phyloP scores from a whole-genome alignment of 176 grass and related monocot genomes.

The Avena sativa region DNA sequence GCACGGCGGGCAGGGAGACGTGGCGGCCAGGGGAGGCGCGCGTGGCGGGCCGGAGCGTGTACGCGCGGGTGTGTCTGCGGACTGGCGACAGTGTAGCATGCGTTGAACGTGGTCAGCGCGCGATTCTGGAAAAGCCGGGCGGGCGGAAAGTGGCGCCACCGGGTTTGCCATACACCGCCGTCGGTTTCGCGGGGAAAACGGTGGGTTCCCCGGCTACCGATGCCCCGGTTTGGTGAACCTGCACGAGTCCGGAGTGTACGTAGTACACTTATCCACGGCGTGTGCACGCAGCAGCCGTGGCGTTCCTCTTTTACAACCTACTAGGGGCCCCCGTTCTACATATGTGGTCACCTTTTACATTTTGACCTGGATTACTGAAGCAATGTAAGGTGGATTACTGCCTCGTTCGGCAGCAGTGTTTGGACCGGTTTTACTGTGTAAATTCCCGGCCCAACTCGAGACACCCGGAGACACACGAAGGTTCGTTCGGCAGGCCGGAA shows the following conservation, averaged over 20 bases:
- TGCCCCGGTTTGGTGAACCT: background rate
- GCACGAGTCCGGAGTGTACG: background rate
- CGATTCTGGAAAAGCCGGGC: background rate
- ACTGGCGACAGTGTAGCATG: background rate
- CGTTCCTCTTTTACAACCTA: too few species aligned
- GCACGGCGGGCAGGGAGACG: background rate
- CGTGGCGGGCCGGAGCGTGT: background rate
- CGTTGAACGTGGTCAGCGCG: constrained; percentile 35
- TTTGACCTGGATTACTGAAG: too few species aligned
- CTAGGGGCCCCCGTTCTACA: too few species aligned
- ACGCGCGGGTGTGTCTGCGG: background rate
- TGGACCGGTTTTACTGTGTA: too few species aligned
- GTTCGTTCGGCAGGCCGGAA: too few species aligned
- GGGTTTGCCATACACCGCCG: background rate
- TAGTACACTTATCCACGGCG: too few species aligned
- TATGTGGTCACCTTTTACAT: too few species aligned
- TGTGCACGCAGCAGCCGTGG: too few species aligned
- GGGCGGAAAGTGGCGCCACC: background rate
- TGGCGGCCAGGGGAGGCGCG: background rate
- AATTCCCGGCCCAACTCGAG: too few species aligned
- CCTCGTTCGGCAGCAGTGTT: too few species aligned
- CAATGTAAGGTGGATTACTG: too few species aligned
- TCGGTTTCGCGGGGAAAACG: background rate
- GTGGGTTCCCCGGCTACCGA: background rate
- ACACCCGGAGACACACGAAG: too few species aligned